Conservation (phyloP, 495 filamentous ascomycete genomes). For the Copromyces sp. region DNA sequence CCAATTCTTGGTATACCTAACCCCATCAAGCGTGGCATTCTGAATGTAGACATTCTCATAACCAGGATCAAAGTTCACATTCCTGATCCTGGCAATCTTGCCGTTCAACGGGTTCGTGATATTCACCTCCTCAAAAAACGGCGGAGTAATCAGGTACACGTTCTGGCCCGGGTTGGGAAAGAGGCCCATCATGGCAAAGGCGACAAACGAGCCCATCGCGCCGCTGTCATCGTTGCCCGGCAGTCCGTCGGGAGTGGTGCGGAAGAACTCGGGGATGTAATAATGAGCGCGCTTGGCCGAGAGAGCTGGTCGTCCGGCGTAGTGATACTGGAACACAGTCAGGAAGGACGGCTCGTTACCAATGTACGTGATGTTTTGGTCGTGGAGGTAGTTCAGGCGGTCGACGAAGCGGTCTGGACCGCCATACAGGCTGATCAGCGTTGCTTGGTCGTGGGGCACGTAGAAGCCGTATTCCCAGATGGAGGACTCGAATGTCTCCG, state of each 20-base stretch:
- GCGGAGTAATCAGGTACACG: constrained; percentile 61
- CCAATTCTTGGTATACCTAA: constrained; percentile 58
- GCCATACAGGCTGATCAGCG: constrained; percentile 49
- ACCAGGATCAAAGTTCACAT: constrained; percentile 51
- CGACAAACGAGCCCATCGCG: constrained; percentile 62
- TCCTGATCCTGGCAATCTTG: constrained; percentile 49
- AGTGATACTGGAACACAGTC: constrained; percentile 62
- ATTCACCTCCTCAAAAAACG: constrained; percentile 55
- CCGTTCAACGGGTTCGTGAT: constrained; percentile 49
- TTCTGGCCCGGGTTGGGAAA: constrained; percentile 68
- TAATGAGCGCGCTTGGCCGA: constrained; percentile 50
- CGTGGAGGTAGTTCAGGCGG: constrained; percentile 57
- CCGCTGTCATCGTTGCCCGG: constrained; percentile 67
- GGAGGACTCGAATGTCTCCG: constrained; percentile 62
- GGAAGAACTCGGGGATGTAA: constrained; percentile 60
- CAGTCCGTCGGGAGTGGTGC: constrained; percentile 48
- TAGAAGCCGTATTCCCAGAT: constrained; percentile 63
- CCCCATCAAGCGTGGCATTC: constrained; percentile 56
- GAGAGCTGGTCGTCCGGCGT: constrained; percentile 54
- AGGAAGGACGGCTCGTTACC: constrained; percentile 66
- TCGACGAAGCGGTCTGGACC: constrained; percentile 49
- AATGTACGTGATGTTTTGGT: constrained; percentile 54
- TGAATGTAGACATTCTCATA: constrained; percentile 60
- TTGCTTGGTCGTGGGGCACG: constrained; percentile 58
- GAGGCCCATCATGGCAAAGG: constrained; percentile 61